Evolutionary conservation across 768 basidiomycete genomes (phyloP), one percentile per base, ranked within the genome.

Genomic region (Panellus pusillus): DNA sequence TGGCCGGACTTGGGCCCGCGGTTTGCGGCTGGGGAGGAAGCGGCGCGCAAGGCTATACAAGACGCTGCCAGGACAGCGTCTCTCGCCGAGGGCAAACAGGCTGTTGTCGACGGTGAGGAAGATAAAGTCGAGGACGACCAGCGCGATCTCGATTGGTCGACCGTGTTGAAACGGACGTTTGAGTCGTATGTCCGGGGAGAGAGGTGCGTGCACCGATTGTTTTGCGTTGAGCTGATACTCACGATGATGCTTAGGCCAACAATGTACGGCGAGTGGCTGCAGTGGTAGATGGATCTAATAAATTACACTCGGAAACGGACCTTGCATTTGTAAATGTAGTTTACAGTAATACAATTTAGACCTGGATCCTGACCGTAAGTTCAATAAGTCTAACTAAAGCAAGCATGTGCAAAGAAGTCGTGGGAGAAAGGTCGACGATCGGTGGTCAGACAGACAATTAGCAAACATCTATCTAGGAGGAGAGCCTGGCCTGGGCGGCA

Each of bases 111-210:
- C 62, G 71, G 70, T 44, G 73, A 72, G 44, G 74, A 76, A 17
- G 74, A 74, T 38, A 65, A 64, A 27, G 73, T 83, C 3, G 74
- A 73, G 15, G 80, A 86, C 54, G 91, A 94, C 70, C 80, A 82
- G 66, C 81, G 86, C 38, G 94, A 96, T 64, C 75, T 95, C 50
- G 82, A 87, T 62, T 99, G 97, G 97, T 82, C 89, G 20, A 90
- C 93, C 12, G 94, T 98, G 18, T 70, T 98, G 62, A 99, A 98
- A 74, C 80, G 97, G 66, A 93, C 92, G 39, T 98, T 97, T 66
- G 97, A 99, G 72, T 80, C 86, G 18, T 98, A 91, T 70, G 67
- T 99, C 57, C 84, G 96, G 39, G 91, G 89, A 14, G 96, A 99
- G 72, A 73, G 55, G 55, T 56, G 40, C 14, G 55, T 47, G 15